Base-by-base conservation (phyloP, 495 filamentous ascomycete genomes). In the Podospora appendiculata region DNA sequence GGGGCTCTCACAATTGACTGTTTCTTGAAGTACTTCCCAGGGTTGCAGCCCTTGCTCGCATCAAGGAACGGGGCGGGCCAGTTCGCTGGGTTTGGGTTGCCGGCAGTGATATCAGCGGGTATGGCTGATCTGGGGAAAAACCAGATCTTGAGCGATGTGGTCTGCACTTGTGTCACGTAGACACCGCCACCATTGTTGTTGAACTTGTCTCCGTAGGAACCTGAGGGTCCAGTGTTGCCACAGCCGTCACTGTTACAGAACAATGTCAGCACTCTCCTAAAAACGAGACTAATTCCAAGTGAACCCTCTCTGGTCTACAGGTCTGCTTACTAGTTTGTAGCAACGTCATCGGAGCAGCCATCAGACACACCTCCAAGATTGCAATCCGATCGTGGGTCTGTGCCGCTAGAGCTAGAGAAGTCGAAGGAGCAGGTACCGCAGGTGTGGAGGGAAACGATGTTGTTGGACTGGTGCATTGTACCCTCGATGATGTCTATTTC, bases 401-500 rank as follows among this genome's bases (percentile, higher is more conserved):
- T 64, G 40, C 67, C 69, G 41, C 68, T 18, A 11, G 33, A 41
- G 11, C n/a, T n/a, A 7, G 45, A 62, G 14, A 65, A 63, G 45
- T 33, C 42, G 50, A 87, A 68, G 33, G 61, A 69, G 65, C 86
- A 89, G 11, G 73, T 70, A 13, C 73, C 74, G 14, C 67, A 67
- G 0, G 86, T 89, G 60, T 92, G 88, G 47, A 90, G 70, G 3
- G 85, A 79, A 50, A 89, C 80, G 41, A 71, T 57, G 58, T 90
- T 84, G 45, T 72, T 63, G 18, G 46, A n/a, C 39, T 52, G 46
- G 12, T 53, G 14, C 33, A 44, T 86, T 48, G 88, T 82, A 18
- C 86, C 85, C 63, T 94, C 87, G 56, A 92, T 86, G 58, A 92
- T 89, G 70, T 92, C 87, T 41, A 90, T 83, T 65, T 94, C 88